Conservation (phyloP, 345 rosid species). For the Arabis hirsuta region DNA sequence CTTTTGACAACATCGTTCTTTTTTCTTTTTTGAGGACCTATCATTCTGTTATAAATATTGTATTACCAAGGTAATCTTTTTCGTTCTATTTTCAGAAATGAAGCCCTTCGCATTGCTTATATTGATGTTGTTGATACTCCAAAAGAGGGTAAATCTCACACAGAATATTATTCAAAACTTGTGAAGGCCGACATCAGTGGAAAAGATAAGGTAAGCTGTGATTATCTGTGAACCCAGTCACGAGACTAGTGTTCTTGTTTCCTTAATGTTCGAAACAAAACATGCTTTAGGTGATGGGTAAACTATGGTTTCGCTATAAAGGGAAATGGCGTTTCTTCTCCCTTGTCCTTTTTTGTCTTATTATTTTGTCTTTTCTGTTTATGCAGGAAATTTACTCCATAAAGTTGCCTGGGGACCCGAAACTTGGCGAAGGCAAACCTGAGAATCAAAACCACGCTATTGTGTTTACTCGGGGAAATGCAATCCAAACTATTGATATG, state of each 20-base stretch:
- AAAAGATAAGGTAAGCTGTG: conserved; percentile 79
- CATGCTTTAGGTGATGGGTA: conserved; percentile 18
- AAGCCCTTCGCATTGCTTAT: conserved; percentile 97
- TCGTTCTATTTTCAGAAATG: conserved; percentile 65
- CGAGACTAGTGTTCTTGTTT: conserved; percentile 24
- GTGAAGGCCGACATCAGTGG: conserved; percentile 97
- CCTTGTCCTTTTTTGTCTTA: conserved; percentile 13
- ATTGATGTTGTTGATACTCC: conserved; percentile 88
- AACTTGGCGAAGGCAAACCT: conserved; percentile 98
- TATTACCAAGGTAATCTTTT: conserved; percentile 29
- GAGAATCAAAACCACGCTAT: conserved; percentile 99
- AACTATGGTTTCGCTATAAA: conserved; percentile 20
- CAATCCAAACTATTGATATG: conserved; percentile 98
- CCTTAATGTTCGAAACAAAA: conserved; percentile 24
- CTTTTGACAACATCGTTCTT: conserved; percentile 11
- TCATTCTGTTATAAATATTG: conserved; percentile 3
- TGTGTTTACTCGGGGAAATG: conserved; percentile 96
- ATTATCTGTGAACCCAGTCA: conserved; percentile 30
- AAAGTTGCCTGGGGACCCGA: conserved; percentile 95
- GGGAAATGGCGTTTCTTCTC: conserved; percentile 7
- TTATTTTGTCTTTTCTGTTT: conserved; percentile 23
- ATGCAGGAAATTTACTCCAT: conserved; percentile 91
- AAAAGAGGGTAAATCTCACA: conserved; percentile 71
- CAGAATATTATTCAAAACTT: conserved; percentile 85
- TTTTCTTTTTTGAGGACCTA: too few species aligned